phyloP scores from a whole-genome alignment of 371 early-diverging fungal genomes.

The Batrachochytrium dendrobatidis region DNA sequence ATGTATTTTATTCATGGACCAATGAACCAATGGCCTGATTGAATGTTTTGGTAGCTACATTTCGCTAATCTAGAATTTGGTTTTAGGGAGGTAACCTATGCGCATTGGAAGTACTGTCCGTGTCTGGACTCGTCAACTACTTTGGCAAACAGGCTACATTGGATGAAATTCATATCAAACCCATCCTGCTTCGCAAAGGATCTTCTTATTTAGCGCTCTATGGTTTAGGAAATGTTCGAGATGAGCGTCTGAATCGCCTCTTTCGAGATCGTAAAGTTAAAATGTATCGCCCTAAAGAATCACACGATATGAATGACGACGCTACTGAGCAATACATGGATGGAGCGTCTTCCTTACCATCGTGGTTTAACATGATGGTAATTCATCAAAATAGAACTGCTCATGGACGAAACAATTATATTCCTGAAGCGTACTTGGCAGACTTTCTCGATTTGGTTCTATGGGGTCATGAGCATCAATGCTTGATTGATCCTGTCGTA shows the following conservation, averaged over 20 bases:
- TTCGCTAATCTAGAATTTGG: not conserved
- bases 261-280: slow-evolving; percentile 72
- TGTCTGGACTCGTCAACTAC: slow-evolving; percentile 87
- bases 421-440: slow-evolving; percentile 84
- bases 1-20: slow-evolving; percentile 5
- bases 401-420: slow-evolving; percentile 77
- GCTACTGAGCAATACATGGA: slow-evolving; percentile 46
- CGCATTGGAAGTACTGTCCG: slow-evolving; percentile 80
- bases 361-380: slow-evolving; percentile 76
- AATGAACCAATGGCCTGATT: too few relatives aligned
- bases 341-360: too few relatives aligned
- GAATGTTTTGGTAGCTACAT: too few relatives aligned
- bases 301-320: too few relatives aligned
- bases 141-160: slow-evolving; percentile 78
- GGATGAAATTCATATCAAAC: slow-evolving; percentile 70
- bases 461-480: slow-evolving; percentile 99
- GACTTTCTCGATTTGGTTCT: slow-evolving; percentile 83
- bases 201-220: slow-evolving; percentile 75
- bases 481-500: slow-evolving; percentile 67
- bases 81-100: slow-evolving; percentile 63
- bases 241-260: slow-evolving; percentile 83
- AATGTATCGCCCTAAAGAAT: slow-evolving; percentile 60
- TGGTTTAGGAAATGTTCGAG: slow-evolving; percentile 94
- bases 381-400: slow-evolving; percentile 86
- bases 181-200: slow-evolving; percentile 82